A percentile compares a stretch with the other conserved stretches of the same genome.
Conservation (phyloP, 352 stramenopile species). For the Phytophthora pistaciae region DNA sequence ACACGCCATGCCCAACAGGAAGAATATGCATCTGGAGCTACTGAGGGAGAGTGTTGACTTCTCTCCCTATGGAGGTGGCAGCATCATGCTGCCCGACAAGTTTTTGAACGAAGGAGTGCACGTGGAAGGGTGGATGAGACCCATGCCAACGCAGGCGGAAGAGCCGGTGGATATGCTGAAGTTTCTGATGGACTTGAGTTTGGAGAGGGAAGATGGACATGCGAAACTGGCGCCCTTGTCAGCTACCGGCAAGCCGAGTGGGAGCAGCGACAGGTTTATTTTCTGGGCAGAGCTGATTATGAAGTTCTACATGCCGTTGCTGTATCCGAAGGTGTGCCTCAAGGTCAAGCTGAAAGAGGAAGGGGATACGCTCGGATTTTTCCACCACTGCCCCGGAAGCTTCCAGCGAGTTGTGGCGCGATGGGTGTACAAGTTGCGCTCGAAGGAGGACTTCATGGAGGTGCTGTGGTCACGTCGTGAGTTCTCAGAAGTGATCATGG, state of each 20-base stretch:
- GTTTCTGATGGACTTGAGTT: constrained; percentile 90
- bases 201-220: constrained; percentile 70
- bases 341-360: constrained; percentile 90
- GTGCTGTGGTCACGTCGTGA: constrained; percentile 80
- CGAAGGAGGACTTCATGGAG: constrained; percentile 86
- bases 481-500: constrained; percentile 89
- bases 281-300: constrained; percentile 91
- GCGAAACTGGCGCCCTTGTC: constrained; percentile 44
- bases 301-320: constrained; percentile 90
- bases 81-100: constrained; percentile 80
- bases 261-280: constrained; percentile 75
- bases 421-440: constrained; percentile 89
- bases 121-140: constrained; percentile 88
- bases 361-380: constrained; percentile 81
- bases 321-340: constrained; percentile 89
- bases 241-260: constrained; percentile 18
- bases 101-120: constrained; percentile 88
- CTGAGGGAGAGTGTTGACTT: constrained; percentile 88
- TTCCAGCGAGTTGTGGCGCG: constrained; percentile 88
- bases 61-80: constrained; percentile 84
- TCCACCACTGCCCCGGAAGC: constrained; percentile 88
- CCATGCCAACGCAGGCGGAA: constrained; percentile 81
- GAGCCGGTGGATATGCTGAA: constrained; percentile 92
- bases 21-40: constrained; percentile 80
- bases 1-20: constrained; percentile 45